Base-by-base conservation (phyloP, 495 filamentous ascomycete genomes). In the Penicillium herquei region DNA sequence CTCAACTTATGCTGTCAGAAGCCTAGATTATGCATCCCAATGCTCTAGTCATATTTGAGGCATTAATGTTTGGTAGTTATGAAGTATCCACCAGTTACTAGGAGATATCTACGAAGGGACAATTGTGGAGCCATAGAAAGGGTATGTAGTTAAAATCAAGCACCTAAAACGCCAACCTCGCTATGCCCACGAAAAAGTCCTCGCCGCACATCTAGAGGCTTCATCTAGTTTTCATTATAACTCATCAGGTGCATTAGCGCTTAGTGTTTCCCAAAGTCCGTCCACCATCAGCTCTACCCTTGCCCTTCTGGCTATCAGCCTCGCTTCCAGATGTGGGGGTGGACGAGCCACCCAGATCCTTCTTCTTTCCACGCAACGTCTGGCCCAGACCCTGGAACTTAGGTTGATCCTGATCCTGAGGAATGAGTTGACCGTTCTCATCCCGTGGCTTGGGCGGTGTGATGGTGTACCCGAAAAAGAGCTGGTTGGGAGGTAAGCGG, bases 381-480 rank as follows among this genome's bases (percentile, higher is more conserved):
- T 96, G 88, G 0, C 94, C 94, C 39, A 87, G 81, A 0, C 94
- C 94, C n/a, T 85, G 81, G 70, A 98, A 98, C 57, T 88, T 81
- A 9, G 86, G 87, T 63, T 87, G 87, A 3, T 84, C 84, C 42
- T 85, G 87, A 3, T 84, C 84, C 42, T 85, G 84, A 31, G 83
- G 81, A 31, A 73, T 58, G 8, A 63, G 78, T 51, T 79, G 76
- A 17, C 83, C 87, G 49, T 87, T 82, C 53, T 90, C 89, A 30
- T 85, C 89, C 17, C 86, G 86, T 40, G 90, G 90, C 76, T 88
- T 90, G 16, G 92, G 80, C 0, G 92, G 92, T 64, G 87, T 93
- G 68, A 96, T 80, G 56, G 94, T 85, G 63, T 98, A 98, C 10
- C 94, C 94, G 59, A 98, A 94, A 76, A 98, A 98, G 7, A 98